Percentiles rank a stretch among this genome's conserved stretches.
Conservation (phyloP, 495 filamentous ascomycete species). For the Lepidopterella palustris region DNA sequence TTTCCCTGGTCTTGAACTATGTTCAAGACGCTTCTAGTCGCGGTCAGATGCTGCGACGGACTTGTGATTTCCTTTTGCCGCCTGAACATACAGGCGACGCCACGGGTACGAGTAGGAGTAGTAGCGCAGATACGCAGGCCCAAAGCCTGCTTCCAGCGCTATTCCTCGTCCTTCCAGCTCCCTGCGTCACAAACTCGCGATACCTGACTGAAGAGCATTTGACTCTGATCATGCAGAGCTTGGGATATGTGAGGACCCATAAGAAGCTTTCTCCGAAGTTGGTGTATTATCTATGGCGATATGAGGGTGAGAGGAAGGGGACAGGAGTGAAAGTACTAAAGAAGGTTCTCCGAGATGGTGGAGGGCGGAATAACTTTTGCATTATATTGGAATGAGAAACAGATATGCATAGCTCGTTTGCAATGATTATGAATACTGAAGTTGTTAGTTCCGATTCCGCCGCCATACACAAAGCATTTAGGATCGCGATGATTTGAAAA, state of each 20-base stretch:
- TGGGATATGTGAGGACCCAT: constrained; percentile 63
- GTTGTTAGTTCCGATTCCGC: no score
- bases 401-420: no score
- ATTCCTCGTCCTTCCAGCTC: constrained; percentile 83
- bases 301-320: constrained; percentile 22
- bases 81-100: no score
- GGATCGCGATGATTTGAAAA: no score
- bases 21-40: constrained; percentile 67
- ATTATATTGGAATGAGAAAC: constrained; percentile 16
- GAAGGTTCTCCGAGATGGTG: constrained; percentile 9
- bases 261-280: constrained; percentile 75
- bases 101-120: no score
- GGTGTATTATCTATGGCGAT: constrained; percentile 80
- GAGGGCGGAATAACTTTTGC: constrained; percentile 23
- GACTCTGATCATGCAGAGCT: constrained; percentile 60
- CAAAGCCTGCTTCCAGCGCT: constrained; percentile 56
- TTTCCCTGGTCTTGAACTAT: constrained; percentile 95
- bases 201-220: constrained; percentile 76
- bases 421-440: no score
- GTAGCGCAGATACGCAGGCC: not conserved
- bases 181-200: constrained; percentile 86
- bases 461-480: no score
- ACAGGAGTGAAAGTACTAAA: constrained; percentile 12
- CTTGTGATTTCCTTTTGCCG: constrained; percentile 66
- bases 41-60: constrained; percentile 81